Evolutionary conservation across 2,329 filamentous ascomycete species (phyloP).

Genomic region (Fusarium penzigii): DNA sequence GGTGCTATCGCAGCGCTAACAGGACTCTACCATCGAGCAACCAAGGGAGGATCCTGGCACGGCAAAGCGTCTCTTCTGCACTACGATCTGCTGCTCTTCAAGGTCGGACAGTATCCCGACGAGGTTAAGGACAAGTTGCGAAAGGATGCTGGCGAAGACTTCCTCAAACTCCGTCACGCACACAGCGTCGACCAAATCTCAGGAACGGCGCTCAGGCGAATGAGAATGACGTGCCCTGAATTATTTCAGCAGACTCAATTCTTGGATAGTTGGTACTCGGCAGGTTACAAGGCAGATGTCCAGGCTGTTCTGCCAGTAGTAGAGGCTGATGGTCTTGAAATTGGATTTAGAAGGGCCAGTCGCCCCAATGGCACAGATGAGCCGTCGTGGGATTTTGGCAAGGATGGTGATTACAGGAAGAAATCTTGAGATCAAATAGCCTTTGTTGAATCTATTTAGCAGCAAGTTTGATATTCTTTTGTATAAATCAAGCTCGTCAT

Average conservation of each 20-base stretch:
- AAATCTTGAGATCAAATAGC: neutral
- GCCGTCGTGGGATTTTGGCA: slow-evolving; percentile 53
- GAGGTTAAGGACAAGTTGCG: slow-evolving; percentile 54
- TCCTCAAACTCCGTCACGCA: slow-evolving; percentile 58
- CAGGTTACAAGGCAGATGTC: slow-evolving; percentile 32
- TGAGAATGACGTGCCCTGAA: slow-evolving; percentile 19
- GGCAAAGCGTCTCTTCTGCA: slow-evolving; percentile 66
- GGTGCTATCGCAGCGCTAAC: slow-evolving; percentile 67
- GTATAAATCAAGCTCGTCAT: no score
- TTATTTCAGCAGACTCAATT: slow-evolving; percentile 12
- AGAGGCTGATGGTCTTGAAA: slow-evolving; percentile 43
- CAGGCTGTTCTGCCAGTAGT: slow-evolving; percentile 47
- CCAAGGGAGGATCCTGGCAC: slow-evolving; percentile 64
- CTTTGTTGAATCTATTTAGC: neutral
- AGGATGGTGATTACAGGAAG: slow-evolving; percentile 9
- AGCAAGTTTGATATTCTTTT: no score
- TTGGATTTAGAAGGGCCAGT: slow-evolving; percentile 45
- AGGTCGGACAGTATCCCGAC: slow-evolving; percentile 57
- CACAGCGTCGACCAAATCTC: slow-evolving; percentile 68
- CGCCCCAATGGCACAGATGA: slow-evolving; percentile 57
- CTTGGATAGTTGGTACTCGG: slow-evolving; percentile 24
- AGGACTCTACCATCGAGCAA: slow-evolving; percentile 64
- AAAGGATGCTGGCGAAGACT: slow-evolving; percentile 49
- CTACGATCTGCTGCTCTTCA: slow-evolving; percentile 67
- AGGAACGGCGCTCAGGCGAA: slow-evolving; percentile 54